Evolutionary conservation across 805 yeast genomes (phyloP), one percentile per base, ranked within the genome.

Genomic region (Metschnikowia drakensbergensis): DNA sequence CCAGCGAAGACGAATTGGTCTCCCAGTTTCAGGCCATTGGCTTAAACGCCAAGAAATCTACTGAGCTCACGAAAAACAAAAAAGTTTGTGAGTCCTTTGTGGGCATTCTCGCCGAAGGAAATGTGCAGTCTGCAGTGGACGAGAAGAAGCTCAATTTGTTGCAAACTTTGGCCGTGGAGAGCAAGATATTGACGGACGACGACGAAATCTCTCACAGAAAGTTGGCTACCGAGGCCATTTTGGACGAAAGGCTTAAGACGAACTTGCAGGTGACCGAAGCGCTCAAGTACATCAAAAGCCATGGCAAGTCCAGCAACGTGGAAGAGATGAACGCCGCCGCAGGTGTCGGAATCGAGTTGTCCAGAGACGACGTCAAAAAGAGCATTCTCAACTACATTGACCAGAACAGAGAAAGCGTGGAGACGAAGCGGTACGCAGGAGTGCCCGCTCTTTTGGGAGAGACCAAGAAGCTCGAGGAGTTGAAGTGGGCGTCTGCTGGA

Each of bases 401-500:
- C 17, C 70, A 69, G 4, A 76, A 85, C 65, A 79, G 77, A 60
- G 79, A 71, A 1, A 84, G 78, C 26, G 82, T 94, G 52, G 71
- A 71, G 52, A 70, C 75, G n/a, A 81, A 86, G 65, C 80, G 99
- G 65, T 94, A 94, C 68, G 82, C 85, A 57, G 68, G 80, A 27
- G 84, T 92, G 46, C 92, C 97, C 25, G 76, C 81, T 25, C 72
- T 89, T 8, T 75, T 92, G 68, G 91, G 90, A 3, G 84, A 82
- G 39, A 80, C 88, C 52, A 89, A 88, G 76, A 79, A 75, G 55
- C 61, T 89, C 39, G 84, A 89, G 3, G 80, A 73, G 17, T 76
- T 94, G 67, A 89, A 88, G 69, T 94, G 97, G 96, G 98, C 98
- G 6, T 79, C 86, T 42, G 96, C 97, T 33, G 79, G 83, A 45